Evolutionary conservation across 2,329 filamentous ascomycete species (phyloP).

Genomic region (Colletotrichum somersetense): DNA sequence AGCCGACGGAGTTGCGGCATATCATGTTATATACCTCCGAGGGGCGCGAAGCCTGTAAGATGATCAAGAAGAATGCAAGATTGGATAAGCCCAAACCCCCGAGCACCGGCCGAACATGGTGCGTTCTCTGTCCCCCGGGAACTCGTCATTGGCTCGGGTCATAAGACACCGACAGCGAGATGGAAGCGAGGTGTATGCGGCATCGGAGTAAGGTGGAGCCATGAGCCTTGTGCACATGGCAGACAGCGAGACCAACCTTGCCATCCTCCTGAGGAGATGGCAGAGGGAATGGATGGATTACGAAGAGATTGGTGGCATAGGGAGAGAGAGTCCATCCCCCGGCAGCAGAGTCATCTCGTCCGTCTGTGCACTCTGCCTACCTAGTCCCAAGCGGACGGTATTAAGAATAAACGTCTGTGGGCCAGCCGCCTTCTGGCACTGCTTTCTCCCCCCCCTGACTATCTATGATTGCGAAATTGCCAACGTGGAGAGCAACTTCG

Average conservation of each 20-base stretch:
- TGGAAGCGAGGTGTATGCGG: neutral
- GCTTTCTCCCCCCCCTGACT: conserved; percentile 1
- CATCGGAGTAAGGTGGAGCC: neutral
- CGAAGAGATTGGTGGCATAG: neutral
- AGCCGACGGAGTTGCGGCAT: conserved; percentile 14
- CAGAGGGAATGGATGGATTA: neutral
- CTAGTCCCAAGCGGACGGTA: conserved; percentile 10
- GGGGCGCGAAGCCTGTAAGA: conserved; percentile 1
- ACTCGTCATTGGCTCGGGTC: conserved; percentile 4
- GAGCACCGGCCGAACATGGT: neutral
- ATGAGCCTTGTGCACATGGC: neutral
- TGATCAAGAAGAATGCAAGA: conserved; percentile 6
- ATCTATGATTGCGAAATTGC: neutral
- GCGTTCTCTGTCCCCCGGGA: neutral
- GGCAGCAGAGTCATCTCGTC: neutral
- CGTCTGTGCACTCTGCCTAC: neutral
- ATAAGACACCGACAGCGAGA: neutral
- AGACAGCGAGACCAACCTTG: neutral
- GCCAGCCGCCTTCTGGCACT: conserved; percentile 6
- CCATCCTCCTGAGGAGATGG: neutral
- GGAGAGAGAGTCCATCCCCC: neutral
- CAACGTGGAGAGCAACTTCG: neutral
- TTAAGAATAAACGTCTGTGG: conserved; percentile 14
- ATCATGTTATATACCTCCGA: conserved; percentile 1
- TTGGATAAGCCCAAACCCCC: neutral